These are phyloP conservation scores for Paramarasmius palmivorus DNA, from an alignment of 1,284 basidiomycete species.

Conservation along the genomic window DNA sequence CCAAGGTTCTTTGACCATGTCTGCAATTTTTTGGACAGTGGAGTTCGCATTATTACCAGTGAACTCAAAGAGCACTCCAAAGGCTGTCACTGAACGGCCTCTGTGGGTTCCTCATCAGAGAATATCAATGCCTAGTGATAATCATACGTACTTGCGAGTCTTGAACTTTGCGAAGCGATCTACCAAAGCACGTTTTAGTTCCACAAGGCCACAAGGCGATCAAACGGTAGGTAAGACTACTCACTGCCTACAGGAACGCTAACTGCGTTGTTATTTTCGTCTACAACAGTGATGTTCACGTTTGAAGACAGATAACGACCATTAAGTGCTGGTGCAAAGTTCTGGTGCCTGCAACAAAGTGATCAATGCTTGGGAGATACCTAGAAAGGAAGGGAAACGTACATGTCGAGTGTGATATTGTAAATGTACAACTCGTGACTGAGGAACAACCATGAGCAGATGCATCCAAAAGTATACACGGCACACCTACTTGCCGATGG, in stretches of 20 bases:
- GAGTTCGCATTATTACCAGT: constrained; percentile 65
- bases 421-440: constrained; percentile 88
- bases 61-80: constrained; percentile 83
- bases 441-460: neutral
- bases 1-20: constrained; percentile 79
- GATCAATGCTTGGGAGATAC: constrained; percentile 10
- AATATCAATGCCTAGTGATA: neutral
- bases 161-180: constrained; percentile 74
- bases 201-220: neutral
- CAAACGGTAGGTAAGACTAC: constrained; percentile 16
- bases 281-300: constrained; percentile 76
- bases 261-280: constrained; percentile 47
- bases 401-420: constrained; percentile 75
- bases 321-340: constrained; percentile 71
- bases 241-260: constrained; percentile 66
- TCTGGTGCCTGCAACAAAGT: constrained; percentile 51
- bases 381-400: constrained; percentile 24
- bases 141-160: constrained; percentile 56
- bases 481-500: constrained; percentile 76
- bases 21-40: constrained; percentile 70
- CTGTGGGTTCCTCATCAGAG: constrained; percentile 30
- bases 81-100: constrained; percentile 72
- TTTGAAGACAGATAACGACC: constrained; percentile 85
- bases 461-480: constrained; percentile 8
- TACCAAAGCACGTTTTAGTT: constrained; percentile 22